phyloP scores from a whole-genome alignment of 805 yeast species.

The Starmerella roubikii region DNA sequence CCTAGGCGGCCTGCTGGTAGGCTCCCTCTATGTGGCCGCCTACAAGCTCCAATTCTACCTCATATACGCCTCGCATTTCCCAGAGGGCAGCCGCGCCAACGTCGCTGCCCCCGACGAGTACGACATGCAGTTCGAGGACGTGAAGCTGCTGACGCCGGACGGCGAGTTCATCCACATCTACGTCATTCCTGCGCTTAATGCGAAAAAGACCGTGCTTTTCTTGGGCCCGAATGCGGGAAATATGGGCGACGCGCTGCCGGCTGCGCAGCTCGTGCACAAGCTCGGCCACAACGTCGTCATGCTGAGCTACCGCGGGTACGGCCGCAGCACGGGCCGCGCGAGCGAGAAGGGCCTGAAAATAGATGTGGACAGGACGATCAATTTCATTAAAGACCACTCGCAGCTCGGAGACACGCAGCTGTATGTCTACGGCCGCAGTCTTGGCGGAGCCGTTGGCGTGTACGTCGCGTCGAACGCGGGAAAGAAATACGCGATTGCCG shows the following conservation, averaged over 20 bases:
- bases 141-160: conserved; percentile 52
- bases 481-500: conserved; percentile 31
- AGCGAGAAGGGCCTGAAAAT: conserved; percentile 64
- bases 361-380: conserved; percentile 65
- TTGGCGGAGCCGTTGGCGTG: conserved; percentile 91
- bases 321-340: conserved; percentile 62
- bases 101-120: conserved; percentile 69
- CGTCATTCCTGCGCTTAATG: conserved; percentile 28
- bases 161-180: conserved; percentile 55
- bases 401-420: conserved; percentile 41
- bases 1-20: conserved; percentile 6
- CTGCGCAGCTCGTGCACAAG: conserved; percentile 54
- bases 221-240: conserved; percentile 93
- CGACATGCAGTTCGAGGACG: conserved; percentile 51
- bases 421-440: conserved; percentile 70
- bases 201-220: conserved; percentile 54
- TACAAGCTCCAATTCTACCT: conserved; percentile 39
- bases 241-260: conserved; percentile 79
- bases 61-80: conserved; percentile 73
- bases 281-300: conserved; percentile 67
- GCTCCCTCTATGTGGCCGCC: conserved; percentile 13
- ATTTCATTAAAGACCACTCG: conserved; percentile 40
- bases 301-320: conserved; percentile 86
- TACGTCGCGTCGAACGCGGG: conserved; percentile 39
- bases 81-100: conserved; percentile 48